Percentiles rank a stretch among this genome's conserved stretches.
phyloP scores from a whole-genome alignment of 225 moss, liverwort and hornwort genomes.

The Sphagnum contortum region DNA sequence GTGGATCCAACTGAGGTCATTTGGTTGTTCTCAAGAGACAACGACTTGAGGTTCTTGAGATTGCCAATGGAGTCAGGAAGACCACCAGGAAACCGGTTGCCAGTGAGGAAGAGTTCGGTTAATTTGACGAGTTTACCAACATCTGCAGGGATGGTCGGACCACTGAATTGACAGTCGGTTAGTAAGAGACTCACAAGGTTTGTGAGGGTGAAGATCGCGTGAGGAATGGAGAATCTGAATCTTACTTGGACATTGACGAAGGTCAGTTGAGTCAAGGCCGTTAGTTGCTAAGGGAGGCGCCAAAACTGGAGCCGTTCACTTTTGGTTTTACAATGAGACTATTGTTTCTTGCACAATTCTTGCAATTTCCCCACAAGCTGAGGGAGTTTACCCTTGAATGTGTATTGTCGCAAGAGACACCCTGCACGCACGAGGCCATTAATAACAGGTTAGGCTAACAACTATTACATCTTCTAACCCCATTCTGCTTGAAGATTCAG shows the following conservation, averaged over 20 bases:
- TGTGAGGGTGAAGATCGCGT: neutral
- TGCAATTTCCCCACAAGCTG: neutral
- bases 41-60: neutral
- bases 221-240: neutral
- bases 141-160: too few relatives aligned
- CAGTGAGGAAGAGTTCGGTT: neutral
- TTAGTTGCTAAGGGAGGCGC: constrained; percentile 1
- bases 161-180: too few relatives aligned
- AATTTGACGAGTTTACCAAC: neutral
- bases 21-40: neutral
- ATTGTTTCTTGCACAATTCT: neutral
- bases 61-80: neutral
- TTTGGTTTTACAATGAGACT: neutral
- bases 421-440: neutral
- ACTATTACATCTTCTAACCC: too few relatives aligned
- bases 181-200: neutral
- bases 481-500: too few relatives aligned
- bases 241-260: neutral
- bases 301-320: neutral
- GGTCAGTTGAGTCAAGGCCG: neutral
- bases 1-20: neutral
- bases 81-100: neutral
- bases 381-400: neutral
- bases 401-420: neutral
- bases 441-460: too few relatives aligned